A percentile compares a stretch with the other conserved stretches of the same genome.
phyloP scores from a whole-genome alignment of 805 yeast genomes.

The Pichia cephalocereana region DNA sequence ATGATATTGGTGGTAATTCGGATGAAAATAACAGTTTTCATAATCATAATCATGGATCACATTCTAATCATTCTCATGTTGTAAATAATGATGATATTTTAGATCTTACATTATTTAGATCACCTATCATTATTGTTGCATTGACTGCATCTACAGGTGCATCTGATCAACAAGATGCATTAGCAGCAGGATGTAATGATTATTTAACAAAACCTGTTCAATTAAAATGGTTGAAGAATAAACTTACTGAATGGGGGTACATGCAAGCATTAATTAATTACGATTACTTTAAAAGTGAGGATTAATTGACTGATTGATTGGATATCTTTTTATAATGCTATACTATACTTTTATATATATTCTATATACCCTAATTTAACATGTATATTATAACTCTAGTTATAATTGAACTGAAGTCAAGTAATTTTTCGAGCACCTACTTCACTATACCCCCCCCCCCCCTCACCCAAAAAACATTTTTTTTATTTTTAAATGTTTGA shows the following conservation, averaged over 20 bases:
- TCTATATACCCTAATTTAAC: too few relatives aligned
- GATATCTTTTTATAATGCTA: neutral
- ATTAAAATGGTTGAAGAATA: conserved; percentile 85
- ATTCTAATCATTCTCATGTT: conserved; percentile 15
- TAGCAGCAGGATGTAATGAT: conserved; percentile 97
- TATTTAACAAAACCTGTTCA: conserved; percentile 94
- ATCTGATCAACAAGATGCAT: conserved; percentile 79
- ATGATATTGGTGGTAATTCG: conserved; percentile 59
- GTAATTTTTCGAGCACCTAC: too few relatives aligned
- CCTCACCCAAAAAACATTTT: too few relatives aligned
- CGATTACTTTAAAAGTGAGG: conserved; percentile 70
- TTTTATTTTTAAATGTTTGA: too few relatives aligned
- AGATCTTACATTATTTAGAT: conserved; percentile 57
- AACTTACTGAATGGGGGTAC: conserved; percentile 97
- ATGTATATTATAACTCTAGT: too few relatives aligned
- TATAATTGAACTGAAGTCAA: too few relatives aligned
- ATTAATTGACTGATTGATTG: neutral
- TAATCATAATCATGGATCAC: neutral
- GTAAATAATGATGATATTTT: conserved; percentile 33
- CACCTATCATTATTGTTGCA: conserved; percentile 98
- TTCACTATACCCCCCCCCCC: too few relatives aligned
- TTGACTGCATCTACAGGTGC: conserved; percentile 85
- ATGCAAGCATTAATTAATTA: conserved; percentile 96
- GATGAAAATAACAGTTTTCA: neutral
- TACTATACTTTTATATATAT: too few relatives aligned